These are phyloP conservation scores for Syzygium syzygioides DNA, from an alignment of 441 rosid species.

Conservation along the genomic window DNA sequence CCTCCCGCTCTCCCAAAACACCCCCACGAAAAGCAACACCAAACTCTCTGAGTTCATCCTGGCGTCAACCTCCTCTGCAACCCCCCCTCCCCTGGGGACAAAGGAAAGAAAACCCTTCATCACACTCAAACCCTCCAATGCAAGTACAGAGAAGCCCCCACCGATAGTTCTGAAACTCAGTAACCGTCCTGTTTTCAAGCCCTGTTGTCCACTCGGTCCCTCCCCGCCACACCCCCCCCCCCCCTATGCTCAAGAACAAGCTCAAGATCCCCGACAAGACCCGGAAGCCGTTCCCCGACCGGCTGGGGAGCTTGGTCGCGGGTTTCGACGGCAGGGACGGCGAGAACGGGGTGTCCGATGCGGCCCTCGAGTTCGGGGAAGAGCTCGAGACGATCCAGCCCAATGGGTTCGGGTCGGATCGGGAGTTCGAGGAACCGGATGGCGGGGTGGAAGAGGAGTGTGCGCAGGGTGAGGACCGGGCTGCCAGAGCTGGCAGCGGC, in stretches of 20 bases:
- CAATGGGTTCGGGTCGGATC: constrained; percentile 19
- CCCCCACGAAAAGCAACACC: not conserved
- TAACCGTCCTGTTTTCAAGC: not conserved
- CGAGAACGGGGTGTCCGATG: constrained; percentile 15
- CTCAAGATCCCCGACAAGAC: constrained; percentile 42
- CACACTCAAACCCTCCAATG: not conserved
- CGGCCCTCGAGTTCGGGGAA: constrained; percentile 38
- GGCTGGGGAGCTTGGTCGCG: constrained; percentile 46
- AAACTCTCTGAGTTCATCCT: not conserved
- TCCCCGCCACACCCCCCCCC: too few species aligned
- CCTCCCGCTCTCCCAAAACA: not conserved
- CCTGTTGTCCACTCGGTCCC: not conserved
- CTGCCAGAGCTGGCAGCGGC: not conserved
- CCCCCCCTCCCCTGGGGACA: not conserved
- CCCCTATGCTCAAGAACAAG: constrained; percentile 45
- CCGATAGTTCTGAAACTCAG: not conserved
- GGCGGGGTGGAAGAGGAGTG: constrained; percentile 5
- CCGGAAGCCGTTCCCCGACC: constrained; percentile 34
- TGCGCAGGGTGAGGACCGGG: not conserved
- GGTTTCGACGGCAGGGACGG: constrained; percentile 26
- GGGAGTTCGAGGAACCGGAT: not conserved
- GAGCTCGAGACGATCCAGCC: constrained; percentile 53
- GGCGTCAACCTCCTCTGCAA: not conserved
- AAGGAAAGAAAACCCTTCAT: not conserved
- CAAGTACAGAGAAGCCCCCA: not conserved